Percentiles rank a stretch among this genome's conserved stretches.
These are phyloP conservation scores for Aspergillus alliaceus DNA, from an alignment of 2,329 filamentous ascomycete species.

Conservation along the genomic window DNA sequence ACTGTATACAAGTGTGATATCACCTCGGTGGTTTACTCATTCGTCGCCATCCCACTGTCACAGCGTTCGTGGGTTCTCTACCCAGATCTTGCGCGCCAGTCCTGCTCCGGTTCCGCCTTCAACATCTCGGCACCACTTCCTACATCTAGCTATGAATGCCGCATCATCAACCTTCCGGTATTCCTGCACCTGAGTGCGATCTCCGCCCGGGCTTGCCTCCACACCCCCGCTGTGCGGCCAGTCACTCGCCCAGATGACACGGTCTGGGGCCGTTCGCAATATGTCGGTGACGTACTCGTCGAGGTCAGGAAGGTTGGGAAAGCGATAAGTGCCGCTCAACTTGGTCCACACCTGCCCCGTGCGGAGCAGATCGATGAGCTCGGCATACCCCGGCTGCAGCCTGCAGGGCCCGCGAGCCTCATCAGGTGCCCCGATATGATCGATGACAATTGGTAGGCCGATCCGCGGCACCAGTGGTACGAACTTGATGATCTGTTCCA, in stretches of 20 bases:
- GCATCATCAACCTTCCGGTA: neutral
- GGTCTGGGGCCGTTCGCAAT: neutral
- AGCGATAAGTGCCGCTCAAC: neutral
- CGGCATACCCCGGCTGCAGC: neutral
- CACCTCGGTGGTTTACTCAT: neutral
- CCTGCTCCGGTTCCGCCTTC: neutral
- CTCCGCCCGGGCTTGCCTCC: neutral
- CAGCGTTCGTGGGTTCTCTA: neutral
- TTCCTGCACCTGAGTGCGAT: neutral
- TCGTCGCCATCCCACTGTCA: neutral
- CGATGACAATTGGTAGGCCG: neutral
- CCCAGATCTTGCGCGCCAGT: neutral
- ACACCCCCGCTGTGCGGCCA: neutral
- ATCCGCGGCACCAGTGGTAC: neutral
- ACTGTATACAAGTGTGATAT: neutral
- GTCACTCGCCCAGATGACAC: neutral
- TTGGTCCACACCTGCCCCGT: neutral
- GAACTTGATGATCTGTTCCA: neutral
- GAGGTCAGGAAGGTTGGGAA: neutral
- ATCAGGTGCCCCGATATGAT: neutral
- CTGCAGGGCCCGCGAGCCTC: neutral
- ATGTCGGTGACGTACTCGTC: neutral
- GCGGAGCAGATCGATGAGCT: neutral
- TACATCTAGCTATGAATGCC: neutral
- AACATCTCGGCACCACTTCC: neutral